Percentiles rank a stretch among this genome's conserved stretches.
Evolutionary conservation across 371 early-diverging fungal genomes (phyloP).

Genomic region (Mortierella sp.): DNA sequence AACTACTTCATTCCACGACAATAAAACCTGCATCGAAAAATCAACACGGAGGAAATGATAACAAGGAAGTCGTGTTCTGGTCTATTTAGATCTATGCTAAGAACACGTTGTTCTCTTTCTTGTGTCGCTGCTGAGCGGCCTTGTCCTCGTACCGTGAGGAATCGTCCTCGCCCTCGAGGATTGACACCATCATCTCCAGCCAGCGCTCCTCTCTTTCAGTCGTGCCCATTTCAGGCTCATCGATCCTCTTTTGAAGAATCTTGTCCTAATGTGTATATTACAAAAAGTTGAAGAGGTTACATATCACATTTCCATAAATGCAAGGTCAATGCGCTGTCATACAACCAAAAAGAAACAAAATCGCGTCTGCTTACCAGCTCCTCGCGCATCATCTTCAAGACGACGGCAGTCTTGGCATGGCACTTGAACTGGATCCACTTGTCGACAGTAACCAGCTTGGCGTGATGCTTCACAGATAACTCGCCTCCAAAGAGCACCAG

Average conservation of each 20-base stretch:
- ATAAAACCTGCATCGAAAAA: neutral
- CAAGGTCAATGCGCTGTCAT: neutral
- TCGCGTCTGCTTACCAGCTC: slow-evolving; percentile 59
- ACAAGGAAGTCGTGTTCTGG: neutral
- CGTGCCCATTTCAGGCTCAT: slow-evolving; percentile 46
- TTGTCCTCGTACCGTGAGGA: slow-evolving; percentile 38
- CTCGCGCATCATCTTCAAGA: slow-evolving; percentile 70
- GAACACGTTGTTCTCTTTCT: slow-evolving; percentile 44
- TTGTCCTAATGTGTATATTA: slow-evolving; percentile 32
- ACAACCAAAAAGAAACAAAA: neutral
- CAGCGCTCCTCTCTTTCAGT: slow-evolving; percentile 55
- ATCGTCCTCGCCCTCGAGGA: slow-evolving; percentile 54
- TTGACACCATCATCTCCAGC: slow-evolving; percentile 54
- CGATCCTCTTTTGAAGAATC: slow-evolving; percentile 56
- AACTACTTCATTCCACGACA: neutral
- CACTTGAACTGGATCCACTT: slow-evolving; percentile 77
- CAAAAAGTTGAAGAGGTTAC: neutral
- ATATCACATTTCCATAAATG: neutral
- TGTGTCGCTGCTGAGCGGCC: slow-evolving; percentile 22
- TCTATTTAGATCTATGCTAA: slow-evolving; percentile 25
- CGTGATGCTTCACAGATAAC: slow-evolving; percentile 72
- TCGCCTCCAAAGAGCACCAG: slow-evolving; percentile 70
- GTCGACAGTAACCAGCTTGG: slow-evolving; percentile 65
- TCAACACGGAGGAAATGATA: neutral
- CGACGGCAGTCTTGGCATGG: slow-evolving; percentile 71